Conservation (phyloP, 495 filamentous ascomycete species). For the Tetracladium setigerum region DNA sequence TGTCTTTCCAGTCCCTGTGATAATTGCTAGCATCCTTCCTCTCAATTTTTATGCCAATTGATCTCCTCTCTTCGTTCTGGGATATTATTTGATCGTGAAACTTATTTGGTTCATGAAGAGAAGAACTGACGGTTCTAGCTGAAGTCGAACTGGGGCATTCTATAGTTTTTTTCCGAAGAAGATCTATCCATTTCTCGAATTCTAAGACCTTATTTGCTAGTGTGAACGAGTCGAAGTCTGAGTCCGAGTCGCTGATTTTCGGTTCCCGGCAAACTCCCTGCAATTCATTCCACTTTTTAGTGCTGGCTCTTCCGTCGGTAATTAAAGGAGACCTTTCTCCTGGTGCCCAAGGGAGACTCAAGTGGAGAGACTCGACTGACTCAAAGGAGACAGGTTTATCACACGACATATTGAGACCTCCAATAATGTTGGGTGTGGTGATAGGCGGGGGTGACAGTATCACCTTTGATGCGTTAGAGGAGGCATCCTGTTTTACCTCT, state of each 20-base stretch:
- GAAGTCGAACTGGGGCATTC: not conserved
- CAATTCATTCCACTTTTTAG: not conserved
- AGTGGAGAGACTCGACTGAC: no score
- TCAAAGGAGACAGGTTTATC: no score
- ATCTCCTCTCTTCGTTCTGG: not conserved
- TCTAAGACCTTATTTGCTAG: not conserved
- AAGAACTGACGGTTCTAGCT: not conserved
- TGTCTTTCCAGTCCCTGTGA: not conserved
- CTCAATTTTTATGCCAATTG: not conserved
- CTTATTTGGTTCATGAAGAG: not conserved
- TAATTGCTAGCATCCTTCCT: not conserved
- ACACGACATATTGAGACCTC: no score
- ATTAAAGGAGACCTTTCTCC: no score
- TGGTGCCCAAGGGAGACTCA: no score
- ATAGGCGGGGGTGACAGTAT: not conserved
- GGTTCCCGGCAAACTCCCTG: not conserved
- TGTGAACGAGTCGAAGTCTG: not conserved
- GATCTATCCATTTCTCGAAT: conserved; percentile 1
- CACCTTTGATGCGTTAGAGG: no score
- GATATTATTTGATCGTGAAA: not conserved
- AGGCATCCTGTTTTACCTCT: not conserved
- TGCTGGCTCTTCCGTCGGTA: not conserved
- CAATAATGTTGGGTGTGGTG: not conserved
- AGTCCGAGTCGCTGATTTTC: not conserved
- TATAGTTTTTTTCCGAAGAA: conserved; percentile 3